Base-by-base conservation (phyloP, 2,329 filamentous ascomycete genomes). In the Laburnicola sp. region DNA sequence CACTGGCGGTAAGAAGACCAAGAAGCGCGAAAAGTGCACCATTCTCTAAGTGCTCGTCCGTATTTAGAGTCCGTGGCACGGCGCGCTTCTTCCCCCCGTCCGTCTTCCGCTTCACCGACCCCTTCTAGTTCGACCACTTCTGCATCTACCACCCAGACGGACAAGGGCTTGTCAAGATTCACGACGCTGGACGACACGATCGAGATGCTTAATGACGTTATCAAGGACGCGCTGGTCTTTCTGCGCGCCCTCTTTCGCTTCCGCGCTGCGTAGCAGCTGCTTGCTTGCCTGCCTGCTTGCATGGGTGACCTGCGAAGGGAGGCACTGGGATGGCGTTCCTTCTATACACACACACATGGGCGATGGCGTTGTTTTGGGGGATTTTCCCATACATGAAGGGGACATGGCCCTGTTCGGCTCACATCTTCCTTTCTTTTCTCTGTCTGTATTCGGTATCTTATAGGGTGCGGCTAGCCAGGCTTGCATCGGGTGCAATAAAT, bases 171-270 rank as follows among this genome's bases (percentile, higher is more conserved):
- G 59, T 66, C 64, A 60, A 67, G 64, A 70, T 65, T 64, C 59
- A 71, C 66, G 66, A 71, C 67, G 69, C 70, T 70, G 68, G 70
- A 70, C 66, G 68, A 68, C 62, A 69, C 68, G 65, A 71, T 70
- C 68, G 65, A 69, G 64, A 72, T 69, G 67, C 64, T 68, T 71
- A 66, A 71, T 67, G 65, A 69, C 64, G 63, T 65, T 62, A 67
- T 62, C 59, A 66, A 61, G 59, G 55, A 61, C 48, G 55, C 59
- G 52, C 58, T 64, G 55, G 52, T 48, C 56, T 60, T 60, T 55
- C 45, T 59, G 46, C 53, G 50, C 41, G 40, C 53, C 34, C 34
- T 47, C 47, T 36, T 52, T 59, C 52, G 42, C 43, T 23, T 26
- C 37, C 42, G 43, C 26, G 36, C 44, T 44, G 47, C 43, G 32